Evolutionary conservation across 192 early-diverging fungal species (phyloP), one percentile per base, ranked within the genome.

Genomic region (Coemansia furcata): DNA sequence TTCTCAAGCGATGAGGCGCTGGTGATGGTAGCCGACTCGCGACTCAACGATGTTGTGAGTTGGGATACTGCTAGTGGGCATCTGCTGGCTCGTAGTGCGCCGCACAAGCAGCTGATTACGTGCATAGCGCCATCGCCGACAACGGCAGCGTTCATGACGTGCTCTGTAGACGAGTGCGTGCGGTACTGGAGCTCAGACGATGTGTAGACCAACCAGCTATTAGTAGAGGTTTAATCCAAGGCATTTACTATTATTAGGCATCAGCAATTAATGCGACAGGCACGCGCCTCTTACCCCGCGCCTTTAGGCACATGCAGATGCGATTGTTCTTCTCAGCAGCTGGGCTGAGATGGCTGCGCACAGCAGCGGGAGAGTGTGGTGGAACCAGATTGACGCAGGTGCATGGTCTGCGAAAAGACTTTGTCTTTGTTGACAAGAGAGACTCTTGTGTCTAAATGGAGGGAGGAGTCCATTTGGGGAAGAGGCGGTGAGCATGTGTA

Each of bases 51-150:
- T 9, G 80, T 93, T 33, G 80, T 86, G 1, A 85, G 74, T 62
- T 94, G 92, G 91, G 92, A 94, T 67, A 81, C 92, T 0, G 68
- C 85, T 21, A 89, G 87, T 4, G 91, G 89, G 14, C 42, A 30
- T 8, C 68, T 92, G 11, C 46, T 92, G 29, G 84, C 77, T 10
- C 54, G 38, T 29, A 11, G 37, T 21, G 80, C 71, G 11, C 69
- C 59, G 32, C 75, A 77, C 58, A 68, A 67, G 39, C 49, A 63
- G 38, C 68, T 39, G 11, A 65, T 82, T 5, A 74, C 75, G 36
- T 69, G 69, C 63, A 58, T 82, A 42, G 75, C 71, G 5, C 49
- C 67, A 2, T 77, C 80, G 39, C 75, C 80, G 10, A 40, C 62
- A 3, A 32, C 69, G 26, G 33, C 71, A 3, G 75, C 75, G 50